These are phyloP conservation scores for Ophiosphaerella korrae DNA, from an alignment of 2,329 filamentous ascomycete genomes.

Conservation along the genomic window DNA sequence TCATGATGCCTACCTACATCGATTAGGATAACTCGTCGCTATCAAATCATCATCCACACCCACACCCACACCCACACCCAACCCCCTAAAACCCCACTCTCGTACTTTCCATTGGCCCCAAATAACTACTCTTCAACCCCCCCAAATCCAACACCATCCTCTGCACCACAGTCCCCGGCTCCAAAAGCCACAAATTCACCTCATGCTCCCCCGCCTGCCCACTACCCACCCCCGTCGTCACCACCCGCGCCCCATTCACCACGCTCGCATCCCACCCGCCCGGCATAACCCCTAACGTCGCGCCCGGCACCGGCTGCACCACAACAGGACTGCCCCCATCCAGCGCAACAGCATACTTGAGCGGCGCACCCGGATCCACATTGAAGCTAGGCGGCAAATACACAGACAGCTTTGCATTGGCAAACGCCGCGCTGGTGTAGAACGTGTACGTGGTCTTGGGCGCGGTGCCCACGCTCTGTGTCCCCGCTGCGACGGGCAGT, in stretches of 20 bases:
- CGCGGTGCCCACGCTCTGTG: constrained; percentile 17
- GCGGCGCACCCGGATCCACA: constrained; percentile 50
- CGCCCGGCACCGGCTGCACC: constrained; percentile 34
- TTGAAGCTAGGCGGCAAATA: constrained; percentile 53
- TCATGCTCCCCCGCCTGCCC: constrained; percentile 31
- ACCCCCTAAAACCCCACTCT: constrained; percentile 3
- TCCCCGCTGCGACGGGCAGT: constrained; percentile 16
- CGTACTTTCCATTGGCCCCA: constrained; percentile 20
- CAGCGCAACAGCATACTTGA: constrained; percentile 55
- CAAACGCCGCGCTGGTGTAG: constrained; percentile 16
- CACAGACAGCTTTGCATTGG: constrained; percentile 33
- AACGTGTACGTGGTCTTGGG: constrained; percentile 25
- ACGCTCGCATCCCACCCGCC: constrained; percentile 54
- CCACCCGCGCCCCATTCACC: constrained; percentile 54
- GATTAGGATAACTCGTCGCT: background rate
- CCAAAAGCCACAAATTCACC: constrained; percentile 43
- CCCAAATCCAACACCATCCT: constrained; percentile 26
- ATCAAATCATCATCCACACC: background rate
- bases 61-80: background rate
- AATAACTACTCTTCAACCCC: constrained; percentile 23
- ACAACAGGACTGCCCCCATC: constrained; percentile 37
- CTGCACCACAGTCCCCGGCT: constrained; percentile 15
- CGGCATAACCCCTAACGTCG: constrained; percentile 45
- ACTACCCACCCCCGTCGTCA: constrained; percentile 37
- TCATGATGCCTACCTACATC: no score